Base-by-base conservation (phyloP, 768 basidiomycete genomes). In the Daedalea quercina region DNA sequence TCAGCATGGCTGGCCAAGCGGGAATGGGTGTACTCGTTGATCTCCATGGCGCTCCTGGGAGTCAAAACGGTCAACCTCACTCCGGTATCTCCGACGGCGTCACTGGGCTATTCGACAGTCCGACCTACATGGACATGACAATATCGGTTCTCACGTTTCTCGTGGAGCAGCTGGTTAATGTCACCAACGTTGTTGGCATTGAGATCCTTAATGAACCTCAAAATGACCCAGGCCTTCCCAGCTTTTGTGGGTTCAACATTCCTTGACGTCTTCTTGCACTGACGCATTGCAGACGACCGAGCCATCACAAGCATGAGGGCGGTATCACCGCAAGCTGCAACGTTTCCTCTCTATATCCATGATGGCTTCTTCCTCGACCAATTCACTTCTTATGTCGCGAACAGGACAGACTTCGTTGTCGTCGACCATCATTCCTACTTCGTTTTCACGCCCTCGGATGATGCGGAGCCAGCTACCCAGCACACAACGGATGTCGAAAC, bases 351-450 rank as follows among this genome's bases (percentile, higher is more conserved):
- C 1, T 87, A 88, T 61, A 60, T 90, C 23, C 81, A 83, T 51
- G 84, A 90, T 51, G 84, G 73, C 0, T 91, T 89, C 68, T 70
- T 87, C 57, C 67, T 81, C 15, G 62, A 69, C 8, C 67, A 72
- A 19, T 85, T 79, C 64, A 74, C 73, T 40, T 57, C 67, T 20
- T 86, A 70, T 57, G 69, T 82, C 3, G 71, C 76, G 2, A 65
- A 69, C 33, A 69, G 80, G 51, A 59, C 65, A 0, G 82, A 85
- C 57, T 90, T 87, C 54, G 74, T 85, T 22, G 78, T 89, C 4
- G 73, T 84, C 54, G 87, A 91, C 54, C 81, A 87, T 62, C 88
- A 90, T 59, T 81, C 82, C 40, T 81, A 88, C 71, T 79, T 84
- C 58, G 79, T 87, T 56, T 87, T 82, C 57, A 80, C 82, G 0